phyloP scores from a whole-genome alignment of 2,329 filamentous ascomycete species.

The Exophiala sp. region DNA sequence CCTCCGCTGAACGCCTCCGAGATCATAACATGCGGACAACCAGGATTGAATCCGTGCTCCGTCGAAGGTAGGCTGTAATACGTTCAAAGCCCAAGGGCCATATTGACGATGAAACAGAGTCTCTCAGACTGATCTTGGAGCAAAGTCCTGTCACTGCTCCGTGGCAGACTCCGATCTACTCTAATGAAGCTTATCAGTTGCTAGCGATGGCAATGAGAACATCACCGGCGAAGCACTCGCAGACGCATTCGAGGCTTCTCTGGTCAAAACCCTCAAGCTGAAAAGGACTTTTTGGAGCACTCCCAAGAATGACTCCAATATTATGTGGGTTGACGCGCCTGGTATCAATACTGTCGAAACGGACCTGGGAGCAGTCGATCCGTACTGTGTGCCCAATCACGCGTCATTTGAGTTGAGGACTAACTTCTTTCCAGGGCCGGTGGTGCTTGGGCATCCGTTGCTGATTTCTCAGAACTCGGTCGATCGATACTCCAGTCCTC shows the following conservation, averaged over 20 bases:
- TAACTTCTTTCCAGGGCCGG: slow-evolving; percentile 39
- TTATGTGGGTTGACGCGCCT: slow-evolving; percentile 38
- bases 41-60: background rate
- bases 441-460: slow-evolving; percentile 44
- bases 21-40: slow-evolving; percentile 4
- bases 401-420: slow-evolving; percentile 41
- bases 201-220: slow-evolving; percentile 39
- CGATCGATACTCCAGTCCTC: slow-evolving; percentile 42
- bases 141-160: slow-evolving; percentile 17
- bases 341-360: slow-evolving; percentile 6
- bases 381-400: slow-evolving; percentile 1
- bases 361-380: background rate
- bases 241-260: slow-evolving; percentile 25
- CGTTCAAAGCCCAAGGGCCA: background rate
- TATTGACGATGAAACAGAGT: slow-evolving; percentile 1
- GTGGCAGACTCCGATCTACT: slow-evolving; percentile 35
- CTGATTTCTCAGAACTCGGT: slow-evolving; percentile 44
- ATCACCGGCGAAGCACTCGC: slow-evolving; percentile 39
- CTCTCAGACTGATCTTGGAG: slow-evolving; percentile 3
- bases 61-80: background rate
- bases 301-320: slow-evolving; percentile 28
- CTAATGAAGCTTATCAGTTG: slow-evolving; percentile 37
- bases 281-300: slow-evolving; percentile 36
- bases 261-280: slow-evolving; percentile 39
- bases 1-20: slow-evolving; percentile 6